These are phyloP conservation scores for Mortierella sp. DNA, from an alignment of 371 early-diverging fungal species.

Conservation along the genomic window DNA sequence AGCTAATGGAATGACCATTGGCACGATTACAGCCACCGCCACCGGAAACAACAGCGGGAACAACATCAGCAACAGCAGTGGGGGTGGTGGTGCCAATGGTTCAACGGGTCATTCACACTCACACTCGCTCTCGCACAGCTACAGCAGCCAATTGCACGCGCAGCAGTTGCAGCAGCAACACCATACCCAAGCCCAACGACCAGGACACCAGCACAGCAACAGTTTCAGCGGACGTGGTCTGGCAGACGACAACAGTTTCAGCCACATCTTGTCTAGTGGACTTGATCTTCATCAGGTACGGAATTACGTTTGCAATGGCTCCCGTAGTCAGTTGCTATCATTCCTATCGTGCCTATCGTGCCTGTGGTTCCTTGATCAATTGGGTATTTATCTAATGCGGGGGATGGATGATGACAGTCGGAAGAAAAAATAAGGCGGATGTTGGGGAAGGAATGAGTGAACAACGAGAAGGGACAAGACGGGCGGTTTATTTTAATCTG, in stretches of 20 bases:
- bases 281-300: constrained; percentile 26
- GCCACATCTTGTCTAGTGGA: constrained; percentile 25
- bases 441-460: background rate
- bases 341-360: background rate
- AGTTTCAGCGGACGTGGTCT: constrained; percentile 46
- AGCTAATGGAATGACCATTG: constrained; percentile 24
- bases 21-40: background rate
- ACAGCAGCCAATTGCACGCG: constrained; percentile 32
- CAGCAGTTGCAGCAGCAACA: constrained; percentile 30
- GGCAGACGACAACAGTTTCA: constrained; percentile 34
- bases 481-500: constrained; percentile 1
- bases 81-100: background rate
- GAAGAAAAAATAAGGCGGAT: background rate
- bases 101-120: constrained; percentile 24
- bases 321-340: too few relatives aligned
- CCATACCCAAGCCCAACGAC: constrained; percentile 25
- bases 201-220: constrained; percentile 47
- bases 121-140: constrained; percentile 39
- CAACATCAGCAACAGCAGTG: constrained; percentile 3
- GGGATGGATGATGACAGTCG: background rate
- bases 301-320: background rate
- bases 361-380: background rate
- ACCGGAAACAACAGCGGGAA: background rate
- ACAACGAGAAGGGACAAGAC: too few relatives aligned
- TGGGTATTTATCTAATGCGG: background rate